Conservation (phyloP, 345 rosid species). For the Melaleuca quinquenervia region DNA sequence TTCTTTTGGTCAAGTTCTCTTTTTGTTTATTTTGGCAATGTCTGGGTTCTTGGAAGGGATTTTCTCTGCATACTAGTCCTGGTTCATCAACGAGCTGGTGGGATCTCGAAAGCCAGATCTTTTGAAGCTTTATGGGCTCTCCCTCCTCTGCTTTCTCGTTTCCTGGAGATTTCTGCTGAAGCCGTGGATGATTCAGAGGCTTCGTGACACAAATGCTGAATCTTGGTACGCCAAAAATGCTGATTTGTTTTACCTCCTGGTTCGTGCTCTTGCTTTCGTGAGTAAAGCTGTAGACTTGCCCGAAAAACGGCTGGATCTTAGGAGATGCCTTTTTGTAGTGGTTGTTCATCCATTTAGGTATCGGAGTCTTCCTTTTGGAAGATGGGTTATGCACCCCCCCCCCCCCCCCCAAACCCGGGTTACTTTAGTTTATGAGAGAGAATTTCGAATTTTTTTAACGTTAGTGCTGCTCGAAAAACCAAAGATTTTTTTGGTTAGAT, state of each 20-base stretch:
- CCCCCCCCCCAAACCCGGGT: neutral
- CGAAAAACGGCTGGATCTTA: neutral
- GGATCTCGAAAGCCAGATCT: neutral
- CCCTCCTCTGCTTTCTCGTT: neutral
- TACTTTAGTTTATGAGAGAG: neutral
- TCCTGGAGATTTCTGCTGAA: neutral
- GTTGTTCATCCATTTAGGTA: neutral
- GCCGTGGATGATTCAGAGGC: neutral
- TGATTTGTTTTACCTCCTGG: neutral
- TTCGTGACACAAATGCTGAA: neutral
- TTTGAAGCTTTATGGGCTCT: neutral
- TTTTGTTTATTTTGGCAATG: neutral
- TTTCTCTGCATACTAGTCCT: neutral
- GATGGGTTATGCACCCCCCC: neutral
- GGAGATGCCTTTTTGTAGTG: neutral
- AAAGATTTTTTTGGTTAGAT: neutral
- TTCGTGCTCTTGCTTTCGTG: neutral
- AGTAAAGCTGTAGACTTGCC: neutral
- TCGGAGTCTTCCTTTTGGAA: neutral
- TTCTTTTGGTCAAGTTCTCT: neutral
- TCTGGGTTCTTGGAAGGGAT: neutral
- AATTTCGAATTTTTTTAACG: neutral
- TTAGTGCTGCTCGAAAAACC: neutral
- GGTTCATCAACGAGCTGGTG: neutral
- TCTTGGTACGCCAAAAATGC: neutral